Evolutionary conservation across 2,329 filamentous ascomycete species (phyloP).

Genomic region (Fusarium sp.): DNA sequence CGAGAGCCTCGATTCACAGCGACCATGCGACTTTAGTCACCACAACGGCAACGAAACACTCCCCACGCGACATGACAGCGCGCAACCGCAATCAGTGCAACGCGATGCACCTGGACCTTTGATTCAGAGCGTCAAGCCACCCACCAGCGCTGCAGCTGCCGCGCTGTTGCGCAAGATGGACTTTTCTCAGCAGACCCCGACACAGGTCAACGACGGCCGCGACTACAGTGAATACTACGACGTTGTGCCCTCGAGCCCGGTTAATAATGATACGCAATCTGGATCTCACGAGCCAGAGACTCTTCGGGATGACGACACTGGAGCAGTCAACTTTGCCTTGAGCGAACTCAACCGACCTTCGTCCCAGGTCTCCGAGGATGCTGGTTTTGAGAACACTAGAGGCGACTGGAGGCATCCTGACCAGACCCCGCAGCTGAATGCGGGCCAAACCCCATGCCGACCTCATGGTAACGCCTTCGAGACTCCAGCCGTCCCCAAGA

Average conservation of each 20-base stretch:
- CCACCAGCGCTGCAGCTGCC: constrained; percentile 26
- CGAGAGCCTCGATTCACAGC: constrained; percentile 2
- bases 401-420: constrained; percentile 54
- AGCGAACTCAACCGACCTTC: constrained; percentile 52
- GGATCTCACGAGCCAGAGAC: constrained; percentile 50
- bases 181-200: constrained; percentile 64
- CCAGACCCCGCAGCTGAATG: constrained; percentile 50
- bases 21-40: constrained; percentile 4
- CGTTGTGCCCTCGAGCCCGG: constrained; percentile 45
- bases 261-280: constrained; percentile 42
- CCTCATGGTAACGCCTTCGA: constrained; percentile 52
- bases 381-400: constrained; percentile 53
- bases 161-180: constrained; percentile 53
- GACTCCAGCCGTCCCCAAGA: constrained; percentile 62
- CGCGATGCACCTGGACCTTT: constrained; percentile 35
- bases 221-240: constrained; percentile 63
- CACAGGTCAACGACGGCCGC: constrained; percentile 67
- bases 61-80: constrained; percentile 37
- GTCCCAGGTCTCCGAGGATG: constrained; percentile 58
- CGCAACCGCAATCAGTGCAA: constrained; percentile 30
- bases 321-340: constrained; percentile 60
- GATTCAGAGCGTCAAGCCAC: constrained; percentile 32
- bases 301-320: constrained; percentile 61
- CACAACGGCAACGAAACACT: constrained; percentile 7
- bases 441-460: constrained; percentile 50